Conservation (phyloP, 2,329 filamentous ascomycete species). For the Boeremia lycopersici region DNA sequence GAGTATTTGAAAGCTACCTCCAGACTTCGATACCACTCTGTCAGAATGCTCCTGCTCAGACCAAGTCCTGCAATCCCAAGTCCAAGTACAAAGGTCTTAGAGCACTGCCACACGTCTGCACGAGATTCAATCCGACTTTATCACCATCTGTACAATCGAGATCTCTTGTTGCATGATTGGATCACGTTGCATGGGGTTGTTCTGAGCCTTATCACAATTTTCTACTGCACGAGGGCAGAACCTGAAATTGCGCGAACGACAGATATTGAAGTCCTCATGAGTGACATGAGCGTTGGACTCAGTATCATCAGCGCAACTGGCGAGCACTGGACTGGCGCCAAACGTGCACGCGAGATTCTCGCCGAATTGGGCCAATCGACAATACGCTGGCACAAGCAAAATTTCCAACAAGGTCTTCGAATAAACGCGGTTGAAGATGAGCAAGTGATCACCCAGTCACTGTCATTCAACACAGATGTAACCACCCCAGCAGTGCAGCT, state of each 20-base stretch:
- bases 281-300: constrained; percentile 51
- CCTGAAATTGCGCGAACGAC: constrained; percentile 49
- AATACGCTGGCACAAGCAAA: constrained; percentile 1
- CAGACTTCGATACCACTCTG: constrained; percentile 55
- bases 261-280: constrained; percentile 50
- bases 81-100: constrained; percentile 50
- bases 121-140: neutral
- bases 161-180: constrained; percentile 37
- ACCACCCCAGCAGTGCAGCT: too few species aligned
- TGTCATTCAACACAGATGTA: too few species aligned
- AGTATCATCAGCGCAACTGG: constrained; percentile 59
- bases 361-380: constrained; percentile 44
- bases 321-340: constrained; percentile 60
- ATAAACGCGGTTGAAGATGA: neutral
- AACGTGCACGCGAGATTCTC: constrained; percentile 53
- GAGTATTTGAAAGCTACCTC: constrained; percentile 45
- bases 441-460: neutral
- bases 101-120: neutral
- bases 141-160: neutral
- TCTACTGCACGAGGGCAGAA: constrained; percentile 59
- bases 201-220: constrained; percentile 56
- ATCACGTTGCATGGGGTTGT: constrained; percentile 57
- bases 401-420: neutral
- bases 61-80: constrained; percentile 60
- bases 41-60: constrained; percentile 57